Base-by-base conservation (phyloP, 2,329 filamentous ascomycete genomes). In the Magnaporthiopsis incrustans region DNA sequence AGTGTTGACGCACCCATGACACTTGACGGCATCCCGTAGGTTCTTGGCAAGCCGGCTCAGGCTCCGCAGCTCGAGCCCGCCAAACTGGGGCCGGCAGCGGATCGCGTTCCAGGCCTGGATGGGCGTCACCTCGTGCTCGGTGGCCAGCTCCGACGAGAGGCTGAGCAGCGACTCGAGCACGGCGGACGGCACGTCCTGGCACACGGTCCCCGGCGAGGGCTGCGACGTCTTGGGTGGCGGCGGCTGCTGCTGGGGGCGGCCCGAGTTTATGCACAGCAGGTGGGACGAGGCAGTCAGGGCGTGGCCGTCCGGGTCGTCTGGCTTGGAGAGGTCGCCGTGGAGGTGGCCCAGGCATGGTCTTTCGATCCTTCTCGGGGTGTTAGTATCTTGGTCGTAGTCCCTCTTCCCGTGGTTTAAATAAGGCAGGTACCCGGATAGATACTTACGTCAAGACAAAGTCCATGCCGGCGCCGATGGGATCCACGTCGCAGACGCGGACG, bases 101-200 rank as follows among this genome's bases (percentile, higher is more conserved):
- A 78, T 70, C 27, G 69, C 65, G 59, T 73, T 70, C 77, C 77
- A 78, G 1, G 74, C 75, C 63, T 78, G 75, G 11, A 77, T 70
- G 0, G 76, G 76, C 4, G 76, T 78, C 60, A 78, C 68, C 64
- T 77, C 76, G 12, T 71, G 73, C 0, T 72, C 79, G 6, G 62
- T 57, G 38, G 65, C 65, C 4, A 74, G 60, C 1, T 68, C 67
- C 1, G 68, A 61, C 1, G 73, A 70, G 2, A 73, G 69, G 1
- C 44, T 65, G 25, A 73, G 63, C 2, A 74, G 50, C 6, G 68
- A 67, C 4, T 70, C 65, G 5, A 74, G 68, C 4, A 73, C 67
- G 0, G 62, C 61, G 1, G 62, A 59, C 0, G 73, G 71, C 2
- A 69, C 58, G 1, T 67, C 59, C 1, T 68, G 61, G 6, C 61